A percentile compares a stretch with the other conserved stretches of the same genome.
These are phyloP conservation scores for Diaporthe ampelina DNA, from an alignment of 2,329 filamentous ascomycete genomes.

Conservation along the genomic window DNA sequence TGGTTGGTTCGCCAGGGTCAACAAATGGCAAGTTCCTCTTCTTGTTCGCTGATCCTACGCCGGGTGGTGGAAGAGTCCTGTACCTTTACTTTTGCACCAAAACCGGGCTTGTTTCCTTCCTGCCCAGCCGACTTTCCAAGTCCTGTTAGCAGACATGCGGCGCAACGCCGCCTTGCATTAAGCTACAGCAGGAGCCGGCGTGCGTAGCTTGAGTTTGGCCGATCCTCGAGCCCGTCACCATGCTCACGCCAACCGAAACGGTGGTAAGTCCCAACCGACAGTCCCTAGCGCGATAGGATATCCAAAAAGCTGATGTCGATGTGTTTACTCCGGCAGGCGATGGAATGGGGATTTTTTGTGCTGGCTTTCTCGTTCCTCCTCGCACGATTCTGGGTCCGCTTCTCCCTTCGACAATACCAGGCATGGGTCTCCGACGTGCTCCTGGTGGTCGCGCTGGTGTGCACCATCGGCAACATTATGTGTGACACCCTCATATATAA, in stretches of 20 bases:
- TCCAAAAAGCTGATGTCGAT: background rate
- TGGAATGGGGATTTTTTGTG: constrained; percentile 37
- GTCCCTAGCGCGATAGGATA: too few species aligned
- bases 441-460: constrained; percentile 30
- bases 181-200: background rate
- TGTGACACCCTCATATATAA: constrained; percentile 39
- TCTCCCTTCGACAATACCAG: constrained; percentile 35
- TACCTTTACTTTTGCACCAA: background rate
- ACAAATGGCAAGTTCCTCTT: too few species aligned
- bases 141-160: background rate
- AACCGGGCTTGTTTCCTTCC: background rate
- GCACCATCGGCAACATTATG: constrained; percentile 36
- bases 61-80: too few species aligned
- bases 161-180: background rate
- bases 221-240: background rate
- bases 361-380: constrained; percentile 37
- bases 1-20: background rate
- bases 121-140: background rate
- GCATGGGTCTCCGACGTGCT: constrained; percentile 37
- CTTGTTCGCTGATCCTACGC: background rate
- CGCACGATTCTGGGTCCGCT: constrained; percentile 37
- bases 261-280: background rate
- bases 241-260: constrained; percentile 34
- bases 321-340: constrained; percentile 6
- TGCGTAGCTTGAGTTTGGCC: background rate